phyloP scores from a whole-genome alignment of 208 protist species.

The Tritrichomonas foetus region DNA sequence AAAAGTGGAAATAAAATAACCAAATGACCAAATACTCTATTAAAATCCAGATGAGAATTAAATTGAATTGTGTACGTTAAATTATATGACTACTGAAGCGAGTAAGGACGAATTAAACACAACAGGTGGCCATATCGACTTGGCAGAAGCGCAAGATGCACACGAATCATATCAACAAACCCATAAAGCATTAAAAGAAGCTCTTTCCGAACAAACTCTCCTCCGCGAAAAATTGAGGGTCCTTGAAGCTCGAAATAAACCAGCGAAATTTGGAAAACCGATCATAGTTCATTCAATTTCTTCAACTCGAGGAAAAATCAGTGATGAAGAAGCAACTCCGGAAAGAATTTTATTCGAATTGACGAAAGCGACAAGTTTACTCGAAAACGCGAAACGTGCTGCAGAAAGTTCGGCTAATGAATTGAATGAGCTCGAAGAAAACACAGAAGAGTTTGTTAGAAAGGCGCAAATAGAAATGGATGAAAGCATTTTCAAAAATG shows the following conservation, averaged over 20 bases:
- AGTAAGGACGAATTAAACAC: no score
- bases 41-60: no score
- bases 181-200: constrained; percentile 18
- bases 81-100: no score
- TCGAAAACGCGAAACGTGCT: not conserved
- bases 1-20: no score
- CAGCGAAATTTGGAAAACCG: not conserved
- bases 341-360: not conserved
- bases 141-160: no score
- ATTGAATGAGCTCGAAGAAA: not conserved
- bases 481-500: not conserved
- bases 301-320: not conserved
- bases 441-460: not conserved
- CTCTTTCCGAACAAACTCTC: not conserved
- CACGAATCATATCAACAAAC: not conserved
- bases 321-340: not conserved
- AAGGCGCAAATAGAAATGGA: not conserved
- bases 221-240: not conserved
- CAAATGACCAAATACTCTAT: no score
- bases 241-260: constrained; percentile 23
- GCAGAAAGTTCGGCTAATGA: not conserved
- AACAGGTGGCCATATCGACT: no score
- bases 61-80: no score
- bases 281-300: not conserved
- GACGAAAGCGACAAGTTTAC: not conserved